These are phyloP conservation scores for Mortierella sp. DNA, from an alignment of 371 early-diverging fungal species.

Conservation along the genomic window DNA sequence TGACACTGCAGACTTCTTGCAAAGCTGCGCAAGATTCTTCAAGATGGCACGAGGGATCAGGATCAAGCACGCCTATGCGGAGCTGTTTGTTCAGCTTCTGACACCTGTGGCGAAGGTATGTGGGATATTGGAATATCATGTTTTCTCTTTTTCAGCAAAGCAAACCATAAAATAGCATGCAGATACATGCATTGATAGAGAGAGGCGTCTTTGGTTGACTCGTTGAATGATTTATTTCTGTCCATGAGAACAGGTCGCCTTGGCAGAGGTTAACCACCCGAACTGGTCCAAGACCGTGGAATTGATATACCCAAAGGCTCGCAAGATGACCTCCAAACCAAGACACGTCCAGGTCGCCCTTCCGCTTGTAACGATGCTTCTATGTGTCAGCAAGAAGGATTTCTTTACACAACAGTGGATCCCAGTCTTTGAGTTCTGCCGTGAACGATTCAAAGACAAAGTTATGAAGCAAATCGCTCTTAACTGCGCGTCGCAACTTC, in stretches of 20 bases:
- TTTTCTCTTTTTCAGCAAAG: too few species aligned
- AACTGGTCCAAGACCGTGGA: slow-evolving; percentile 94
- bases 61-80: slow-evolving; percentile 93
- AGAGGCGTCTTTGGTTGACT: too few species aligned
- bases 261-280: slow-evolving; percentile 95
- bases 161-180: too few species aligned
- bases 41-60: slow-evolving; percentile 81
- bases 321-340: slow-evolving; percentile 90
- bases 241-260: slow-evolving; percentile 77
- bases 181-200: too few species aligned
- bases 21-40: slow-evolving; percentile 89
- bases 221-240: too few species aligned
- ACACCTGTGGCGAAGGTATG: slow-evolving; percentile 89
- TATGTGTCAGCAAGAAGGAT: slow-evolving; percentile 91
- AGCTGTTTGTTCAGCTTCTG: slow-evolving; percentile 89
- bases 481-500: slow-evolving; percentile 82
- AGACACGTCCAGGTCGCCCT: slow-evolving; percentile 84
- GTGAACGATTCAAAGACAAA: slow-evolving; percentile 82
- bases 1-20: slow-evolving; percentile 93
- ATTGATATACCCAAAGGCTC: slow-evolving; percentile 87
- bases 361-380: slow-evolving; percentile 86
- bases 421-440: slow-evolving; percentile 78
- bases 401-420: slow-evolving; percentile 88
- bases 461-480: slow-evolving; percentile 71
- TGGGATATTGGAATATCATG: not conserved